phyloP scores from a whole-genome alignment of 2,329 filamentous ascomycete genomes.

The Epichloe hybrida region DNA sequence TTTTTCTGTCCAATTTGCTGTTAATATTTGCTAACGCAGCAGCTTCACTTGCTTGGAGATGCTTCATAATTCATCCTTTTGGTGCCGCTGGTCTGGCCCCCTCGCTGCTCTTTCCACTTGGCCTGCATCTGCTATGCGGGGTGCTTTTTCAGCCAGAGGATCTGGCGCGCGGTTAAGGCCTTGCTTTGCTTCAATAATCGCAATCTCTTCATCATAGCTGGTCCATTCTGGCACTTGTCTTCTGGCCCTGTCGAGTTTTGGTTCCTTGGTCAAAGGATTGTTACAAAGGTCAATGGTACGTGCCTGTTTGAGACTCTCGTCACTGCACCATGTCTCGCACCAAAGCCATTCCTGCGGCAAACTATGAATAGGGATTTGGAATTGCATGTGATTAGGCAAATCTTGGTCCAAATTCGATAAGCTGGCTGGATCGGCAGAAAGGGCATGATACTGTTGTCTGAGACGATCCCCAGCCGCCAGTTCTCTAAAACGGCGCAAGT shows the following conservation, averaged over 20 bases:
- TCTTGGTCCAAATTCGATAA: slow-evolving; percentile 92
- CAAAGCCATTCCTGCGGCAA: slow-evolving; percentile 95
- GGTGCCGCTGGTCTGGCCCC: not conserved
- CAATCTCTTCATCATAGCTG: slow-evolving; percentile 88
- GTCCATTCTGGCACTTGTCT: slow-evolving; percentile 96
- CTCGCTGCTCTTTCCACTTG: slow-evolving; percentile 11
- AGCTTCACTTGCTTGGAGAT: too few species aligned
- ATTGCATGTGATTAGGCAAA: slow-evolving; percentile 96
- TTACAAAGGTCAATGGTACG: slow-evolving; percentile 96
- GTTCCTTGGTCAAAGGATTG: slow-evolving; percentile 95
- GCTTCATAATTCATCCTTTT: slow-evolving; percentile 40
- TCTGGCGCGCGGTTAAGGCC: slow-evolving; percentile 8
- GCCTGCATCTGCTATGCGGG: slow-evolving; percentile 5
- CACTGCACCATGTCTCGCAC: slow-evolving; percentile 98
- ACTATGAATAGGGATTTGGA: slow-evolving; percentile 79
- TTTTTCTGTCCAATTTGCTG: too few species aligned
- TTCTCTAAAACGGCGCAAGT: slow-evolving; percentile 77
- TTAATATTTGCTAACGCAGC: not conserved
- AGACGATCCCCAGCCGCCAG: slow-evolving; percentile 86
- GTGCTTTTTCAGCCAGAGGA: not conserved
- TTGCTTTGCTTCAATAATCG: slow-evolving; percentile 42
- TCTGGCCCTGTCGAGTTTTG: slow-evolving; percentile 81
- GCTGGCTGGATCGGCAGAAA: slow-evolving; percentile 76
- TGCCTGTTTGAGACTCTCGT: slow-evolving; percentile 64
- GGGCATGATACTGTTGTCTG: slow-evolving; percentile 83